phyloP scores from a whole-genome alignment of 2,329 filamentous ascomycete species.

The Trichoderma breve region DNA sequence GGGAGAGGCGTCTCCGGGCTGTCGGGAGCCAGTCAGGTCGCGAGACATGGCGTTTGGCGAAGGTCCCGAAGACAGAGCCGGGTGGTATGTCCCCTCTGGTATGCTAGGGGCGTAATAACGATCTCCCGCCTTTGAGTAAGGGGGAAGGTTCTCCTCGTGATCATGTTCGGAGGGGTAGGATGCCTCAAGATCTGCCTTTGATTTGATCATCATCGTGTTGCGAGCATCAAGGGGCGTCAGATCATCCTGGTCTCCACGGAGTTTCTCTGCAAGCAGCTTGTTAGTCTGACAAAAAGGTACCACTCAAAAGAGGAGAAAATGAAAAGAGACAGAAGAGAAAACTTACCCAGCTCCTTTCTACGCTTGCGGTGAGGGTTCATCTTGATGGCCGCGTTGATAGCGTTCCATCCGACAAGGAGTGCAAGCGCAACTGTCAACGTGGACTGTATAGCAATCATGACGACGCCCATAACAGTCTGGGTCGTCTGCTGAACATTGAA shows the following conservation, averaged over 20 bases:
- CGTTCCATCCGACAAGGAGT: conserved; percentile 85
- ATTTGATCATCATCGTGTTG: conserved; percentile 74
- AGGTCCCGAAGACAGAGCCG: background rate
- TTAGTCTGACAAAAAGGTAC: conserved; percentile 25
- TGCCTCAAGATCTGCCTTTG: conserved; percentile 36
- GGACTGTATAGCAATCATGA: conserved; percentile 87
- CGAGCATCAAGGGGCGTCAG: conserved; percentile 84
- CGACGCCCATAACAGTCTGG: conserved; percentile 90
- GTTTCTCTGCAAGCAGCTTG: conserved; percentile 60
- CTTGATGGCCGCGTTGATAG: conserved; percentile 76
- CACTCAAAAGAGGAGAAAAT: background rate
- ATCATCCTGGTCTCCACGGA: conserved; percentile 71
- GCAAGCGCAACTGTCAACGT: conserved; percentile 78
- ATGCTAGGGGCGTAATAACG: conserved; percentile 28
- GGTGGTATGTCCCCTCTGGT: conserved; percentile 23
- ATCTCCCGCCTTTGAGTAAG: conserved; percentile 36
- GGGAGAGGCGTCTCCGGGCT: conserved; percentile 33
- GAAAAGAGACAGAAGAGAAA: background rate
- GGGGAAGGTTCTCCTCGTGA: conserved; percentile 35
- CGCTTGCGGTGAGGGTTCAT: conserved; percentile 88
- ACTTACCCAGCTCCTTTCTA: conserved; percentile 85
- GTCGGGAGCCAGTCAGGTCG: conserved; percentile 3
- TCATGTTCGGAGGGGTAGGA: conserved; percentile 43
- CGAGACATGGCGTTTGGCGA: background rate
- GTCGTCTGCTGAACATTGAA: conserved; percentile 87